Conservation (phyloP, 2,329 filamentous ascomycete genomes). For the Periconia macrospinosa region DNA sequence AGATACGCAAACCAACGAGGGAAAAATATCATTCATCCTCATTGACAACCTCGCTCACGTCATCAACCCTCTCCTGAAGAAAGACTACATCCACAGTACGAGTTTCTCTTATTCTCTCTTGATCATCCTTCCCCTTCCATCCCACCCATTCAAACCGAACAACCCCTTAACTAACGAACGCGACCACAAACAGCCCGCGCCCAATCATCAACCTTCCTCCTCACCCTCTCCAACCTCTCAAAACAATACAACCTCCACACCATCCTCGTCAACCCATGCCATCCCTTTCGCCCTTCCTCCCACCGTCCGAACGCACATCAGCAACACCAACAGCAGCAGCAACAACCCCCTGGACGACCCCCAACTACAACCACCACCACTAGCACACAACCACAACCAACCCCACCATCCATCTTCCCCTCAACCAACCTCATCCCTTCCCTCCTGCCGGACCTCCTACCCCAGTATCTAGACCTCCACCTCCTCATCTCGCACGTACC, state of each 20-base stretch:
- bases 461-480: constrained; percentile 42
- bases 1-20: neutral
- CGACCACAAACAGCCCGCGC: constrained; percentile 37
- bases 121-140: neutral
- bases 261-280: constrained; percentile 42
- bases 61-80: constrained; percentile 41
- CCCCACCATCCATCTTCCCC: constrained; percentile 45
- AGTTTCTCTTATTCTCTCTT: constrained; percentile 12
- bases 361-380: constrained; percentile 9
- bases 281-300: constrained; percentile 14
- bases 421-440: constrained; percentile 41
- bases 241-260: constrained; percentile 43
- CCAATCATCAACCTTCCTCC: constrained; percentile 46
- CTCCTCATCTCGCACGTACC: constrained; percentile 46
- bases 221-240: constrained; percentile 45
- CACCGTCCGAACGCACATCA: neutral
- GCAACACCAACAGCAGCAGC: constrained; percentile 2
- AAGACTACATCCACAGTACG: constrained; percentile 39
- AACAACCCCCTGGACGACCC: constrained; percentile 2
- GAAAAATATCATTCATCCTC: constrained; percentile 37
- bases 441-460: constrained; percentile 41
- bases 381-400: constrained; percentile 14
- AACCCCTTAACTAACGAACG: constrained; percentile 10
- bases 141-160: constrained; percentile 2
- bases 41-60: constrained; percentile 46